These are phyloP conservation scores for Diutina pseudorugosa DNA, from an alignment of 1,139 yeast genomes.

Conservation along the genomic window DNA sequence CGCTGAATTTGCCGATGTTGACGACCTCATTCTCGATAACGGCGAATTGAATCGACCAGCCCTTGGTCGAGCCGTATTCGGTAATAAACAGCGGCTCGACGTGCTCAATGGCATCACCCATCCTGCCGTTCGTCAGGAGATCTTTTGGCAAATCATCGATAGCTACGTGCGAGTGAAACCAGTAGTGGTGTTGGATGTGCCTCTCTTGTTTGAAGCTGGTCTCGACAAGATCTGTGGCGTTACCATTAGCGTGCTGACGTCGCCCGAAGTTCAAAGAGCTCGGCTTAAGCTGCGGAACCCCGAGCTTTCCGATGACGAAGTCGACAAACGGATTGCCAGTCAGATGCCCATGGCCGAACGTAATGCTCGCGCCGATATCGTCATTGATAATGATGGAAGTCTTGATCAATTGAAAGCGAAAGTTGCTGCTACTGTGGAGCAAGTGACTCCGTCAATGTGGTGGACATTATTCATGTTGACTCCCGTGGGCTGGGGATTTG, in stretches of 20 bases:
- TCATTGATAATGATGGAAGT: conserved; percentile 47
- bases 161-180: conserved; percentile 41
- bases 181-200: conserved; percentile 76
- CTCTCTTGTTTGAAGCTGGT: conserved; percentile 73
- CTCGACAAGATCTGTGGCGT: conserved; percentile 62
- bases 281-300: conserved; percentile 59
- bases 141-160: conserved; percentile 40
- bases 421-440: conserved; percentile 33
- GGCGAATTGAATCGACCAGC: conserved; percentile 53
- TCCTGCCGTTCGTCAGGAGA: conserved; percentile 73
- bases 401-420: conserved; percentile 34
- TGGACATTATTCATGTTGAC: conserved; percentile 36
- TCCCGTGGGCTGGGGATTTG: not conserved
- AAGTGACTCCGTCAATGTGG: conserved; percentile 36
- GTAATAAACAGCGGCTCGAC: conserved; percentile 39
- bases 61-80: conserved; percentile 72
- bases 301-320: conserved; percentile 54
- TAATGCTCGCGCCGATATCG: conserved; percentile 47
- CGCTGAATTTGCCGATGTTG: conserved; percentile 43
- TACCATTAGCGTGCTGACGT: conserved; percentile 58
- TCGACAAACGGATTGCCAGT: conserved; percentile 55
- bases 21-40: conserved; percentile 42
- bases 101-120: conserved; percentile 70
- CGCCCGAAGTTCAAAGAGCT: conserved; percentile 41
- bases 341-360: conserved; percentile 64